Conservation (phyloP, 352 stramenopile species). For the Phytopythium mirpurense region DNA sequence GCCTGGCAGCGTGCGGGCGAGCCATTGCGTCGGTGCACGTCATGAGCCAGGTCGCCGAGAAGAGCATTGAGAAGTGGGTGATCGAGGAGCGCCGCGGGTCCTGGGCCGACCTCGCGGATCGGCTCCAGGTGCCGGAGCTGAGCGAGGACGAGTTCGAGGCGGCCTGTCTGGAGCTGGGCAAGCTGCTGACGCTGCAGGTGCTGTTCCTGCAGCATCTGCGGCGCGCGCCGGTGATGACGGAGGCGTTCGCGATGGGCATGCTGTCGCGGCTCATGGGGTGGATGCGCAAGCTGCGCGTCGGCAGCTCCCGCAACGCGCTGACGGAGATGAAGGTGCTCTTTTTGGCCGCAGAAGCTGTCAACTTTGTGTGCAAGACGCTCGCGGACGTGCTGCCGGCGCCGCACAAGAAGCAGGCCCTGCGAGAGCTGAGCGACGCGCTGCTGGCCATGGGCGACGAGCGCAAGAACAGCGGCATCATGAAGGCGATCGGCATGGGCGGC, state of each 20-base stretch:
- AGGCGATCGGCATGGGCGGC: slow-evolving; percentile 74
- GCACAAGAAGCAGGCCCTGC: slow-evolving; percentile 78
- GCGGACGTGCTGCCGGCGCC: slow-evolving; percentile 45
- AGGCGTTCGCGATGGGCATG: slow-evolving; percentile 64
- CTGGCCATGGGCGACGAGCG: slow-evolving; percentile 60
- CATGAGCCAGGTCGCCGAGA: slow-evolving; percentile 77
- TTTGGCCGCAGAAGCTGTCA: slow-evolving; percentile 65
- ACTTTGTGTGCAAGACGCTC: slow-evolving; percentile 62
- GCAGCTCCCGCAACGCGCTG: slow-evolving; percentile 24
- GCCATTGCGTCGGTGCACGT: slow-evolving; percentile 76
- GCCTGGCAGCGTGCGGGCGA: slow-evolving; percentile 60
- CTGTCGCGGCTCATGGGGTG: slow-evolving; percentile 66
- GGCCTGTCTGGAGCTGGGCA: slow-evolving; percentile 64
- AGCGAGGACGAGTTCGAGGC: slow-evolving; percentile 78
- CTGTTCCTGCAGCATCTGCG: slow-evolving; percentile 72
- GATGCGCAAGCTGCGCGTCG: slow-evolving; percentile 61
- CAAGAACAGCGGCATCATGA: slow-evolving; percentile 81
- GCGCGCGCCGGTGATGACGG: slow-evolving; percentile 53
- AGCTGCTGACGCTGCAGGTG: slow-evolving; percentile 72
- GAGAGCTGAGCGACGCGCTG: slow-evolving; percentile 56
- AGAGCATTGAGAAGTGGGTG: slow-evolving; percentile 82
- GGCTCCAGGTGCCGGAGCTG: slow-evolving; percentile 69
- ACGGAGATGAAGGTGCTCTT: slow-evolving; percentile 85
- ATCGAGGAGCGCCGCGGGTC: slow-evolving; percentile 66
- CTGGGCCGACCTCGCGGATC: slow-evolving; percentile 55